phyloP scores from a whole-genome alignment of 2,329 filamentous ascomycete genomes.

The Colletotrichum abscissum region DNA sequence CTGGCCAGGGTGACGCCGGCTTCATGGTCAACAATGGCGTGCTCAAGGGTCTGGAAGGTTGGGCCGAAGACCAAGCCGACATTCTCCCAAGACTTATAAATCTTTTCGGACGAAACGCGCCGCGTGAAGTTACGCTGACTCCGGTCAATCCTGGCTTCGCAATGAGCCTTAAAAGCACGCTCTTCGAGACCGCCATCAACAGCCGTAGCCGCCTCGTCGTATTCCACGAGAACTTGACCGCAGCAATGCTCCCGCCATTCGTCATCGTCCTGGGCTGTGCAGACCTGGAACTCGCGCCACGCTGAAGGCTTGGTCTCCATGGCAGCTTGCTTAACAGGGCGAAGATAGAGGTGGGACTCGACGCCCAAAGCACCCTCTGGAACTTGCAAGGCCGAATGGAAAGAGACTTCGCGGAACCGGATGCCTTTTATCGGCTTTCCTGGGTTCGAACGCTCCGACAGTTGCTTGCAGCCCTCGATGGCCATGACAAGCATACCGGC shows the following conservation, averaged over 20 bases:
- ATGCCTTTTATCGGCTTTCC: slow-evolving; percentile 24
- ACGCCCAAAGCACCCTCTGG: slow-evolving; percentile 1
- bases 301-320: slow-evolving; percentile 1
- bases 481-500: slow-evolving; percentile 45
- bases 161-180: neutral
- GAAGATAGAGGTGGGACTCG: slow-evolving; percentile 13
- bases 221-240: neutral
- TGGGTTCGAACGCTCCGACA: slow-evolving; percentile 27
- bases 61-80: slow-evolving; percentile 24
- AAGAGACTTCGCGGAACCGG: slow-evolving; percentile 14
- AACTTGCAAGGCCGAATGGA: slow-evolving; percentile 5
- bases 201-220: neutral
- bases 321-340: slow-evolving; percentile 3
- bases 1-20: slow-evolving; percentile 1
- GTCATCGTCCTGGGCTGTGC: slow-evolving; percentile 13
- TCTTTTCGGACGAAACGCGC: neutral
- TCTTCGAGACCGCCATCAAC: slow-evolving; percentile 12
- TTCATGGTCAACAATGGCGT: neutral
- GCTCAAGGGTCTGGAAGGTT: slow-evolving; percentile 25
- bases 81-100: neutral
- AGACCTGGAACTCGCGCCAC: slow-evolving; percentile 24
- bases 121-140: neutral
- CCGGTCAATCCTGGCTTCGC: neutral
- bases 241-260: slow-evolving; percentile 18
- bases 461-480: slow-evolving; percentile 41